Base-by-base conservation (phyloP, 495 filamentous ascomycete genomes). In the Neurospora sp. region DNA sequence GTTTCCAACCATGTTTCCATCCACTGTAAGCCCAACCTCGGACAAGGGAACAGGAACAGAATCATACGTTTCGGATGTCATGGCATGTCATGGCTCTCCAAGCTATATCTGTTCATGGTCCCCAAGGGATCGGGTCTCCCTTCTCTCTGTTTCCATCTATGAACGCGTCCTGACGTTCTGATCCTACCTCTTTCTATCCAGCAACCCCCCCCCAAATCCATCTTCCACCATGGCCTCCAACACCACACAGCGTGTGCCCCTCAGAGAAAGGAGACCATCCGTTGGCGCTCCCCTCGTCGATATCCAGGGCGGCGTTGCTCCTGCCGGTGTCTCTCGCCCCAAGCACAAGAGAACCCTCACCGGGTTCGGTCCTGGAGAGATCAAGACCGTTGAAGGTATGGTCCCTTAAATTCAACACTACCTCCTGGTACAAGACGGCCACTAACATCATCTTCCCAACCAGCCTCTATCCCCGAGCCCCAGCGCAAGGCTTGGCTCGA, bases 341-440 rank as follows among this genome's bases (percentile, higher is more conserved):
- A 98, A 98, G 84, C 96, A 99, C 85, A 97, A 92, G 86, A 89
- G 96, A 70, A 98, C 94, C 19, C 91, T 91, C 75, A 99, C 96
- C 5, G 96, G 96, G 11, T 94, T 97, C 79, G 94, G 94, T 36
- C 87, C 93, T 34, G 83, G 86, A 4, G 95, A 98, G 77, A 98
- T 97, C 85, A 98, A 97, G 87, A 90, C 80, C 77, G 93, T 98
- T 54, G 96, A 98, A 84, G 93, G 86, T 88, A 81, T 42, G 77
- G 81, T 54, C 45, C 17, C n/a, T 48, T 45, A 21, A 19, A 2
- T 19, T 17, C 17, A 42, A 42, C 17, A 19, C 5, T 6, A 42
- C 11, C 39, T 40, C 13, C 39, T 5, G 11, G 11, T 40, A 5
- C 40, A 45, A n/a, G 40, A 43, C 40, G 15, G 40, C 5, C 17